Conservation (phyloP, 768 basidiomycete species). For the Kwoniella sp. region DNA sequence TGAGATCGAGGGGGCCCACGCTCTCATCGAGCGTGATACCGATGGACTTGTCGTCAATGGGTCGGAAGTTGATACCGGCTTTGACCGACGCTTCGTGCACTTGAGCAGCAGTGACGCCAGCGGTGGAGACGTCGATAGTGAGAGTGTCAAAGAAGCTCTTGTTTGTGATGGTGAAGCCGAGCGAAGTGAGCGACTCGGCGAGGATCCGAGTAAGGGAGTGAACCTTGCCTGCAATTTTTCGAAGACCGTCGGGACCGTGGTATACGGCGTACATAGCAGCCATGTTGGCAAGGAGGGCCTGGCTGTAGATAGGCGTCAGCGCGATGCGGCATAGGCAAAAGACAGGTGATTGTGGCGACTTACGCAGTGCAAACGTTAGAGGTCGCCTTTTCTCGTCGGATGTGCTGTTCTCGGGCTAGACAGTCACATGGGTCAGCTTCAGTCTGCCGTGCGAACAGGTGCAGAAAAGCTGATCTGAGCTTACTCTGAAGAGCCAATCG, state of each 20-base stretch:
- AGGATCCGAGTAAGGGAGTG: constrained; percentile 82
- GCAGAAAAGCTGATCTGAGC: constrained; percentile 52
- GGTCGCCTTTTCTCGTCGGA: constrained; percentile 95
- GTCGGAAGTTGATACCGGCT: constrained; percentile 80
- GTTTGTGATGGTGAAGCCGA: constrained; percentile 76
- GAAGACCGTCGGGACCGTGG: constrained; percentile 85
- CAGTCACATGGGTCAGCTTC: constrained; percentile 2
- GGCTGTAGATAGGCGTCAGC: constrained; percentile 52
- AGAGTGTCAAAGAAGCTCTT: constrained; percentile 84
- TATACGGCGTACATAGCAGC: constrained; percentile 95
- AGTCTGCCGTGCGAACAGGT: not conserved
- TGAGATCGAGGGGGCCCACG: constrained; percentile 72
- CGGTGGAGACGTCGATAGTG: constrained; percentile 63
- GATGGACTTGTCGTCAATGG: constrained; percentile 71
- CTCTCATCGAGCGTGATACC: constrained; percentile 94
- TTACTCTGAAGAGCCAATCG: constrained; percentile 90
- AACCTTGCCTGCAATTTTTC: constrained; percentile 84
- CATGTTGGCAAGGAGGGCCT: constrained; percentile 98
- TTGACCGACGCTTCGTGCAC: constrained; percentile 71
- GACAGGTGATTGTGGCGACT: constrained; percentile 12
- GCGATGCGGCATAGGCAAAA: not conserved
- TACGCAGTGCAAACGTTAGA: constrained; percentile 93
- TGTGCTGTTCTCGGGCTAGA: constrained; percentile 90
- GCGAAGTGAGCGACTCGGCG: constrained; percentile 65
- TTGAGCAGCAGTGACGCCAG: constrained; percentile 60